phyloP scores from a whole-genome alignment of 345 rosid genomes.

The Eucalyptus marginata region DNA sequence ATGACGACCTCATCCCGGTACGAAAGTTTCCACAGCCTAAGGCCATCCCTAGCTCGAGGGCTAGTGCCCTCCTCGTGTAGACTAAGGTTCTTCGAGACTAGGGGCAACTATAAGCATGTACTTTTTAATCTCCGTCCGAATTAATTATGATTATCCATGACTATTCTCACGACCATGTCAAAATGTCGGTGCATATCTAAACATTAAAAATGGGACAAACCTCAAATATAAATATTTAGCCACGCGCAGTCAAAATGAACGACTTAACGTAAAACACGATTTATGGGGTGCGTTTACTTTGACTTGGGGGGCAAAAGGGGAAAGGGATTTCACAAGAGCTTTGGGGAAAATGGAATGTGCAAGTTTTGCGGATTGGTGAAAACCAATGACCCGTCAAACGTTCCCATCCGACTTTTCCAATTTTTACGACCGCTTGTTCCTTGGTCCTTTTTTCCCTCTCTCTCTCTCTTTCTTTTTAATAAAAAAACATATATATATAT shows the following conservation, averaged over 20 bases:
- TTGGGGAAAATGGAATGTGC: neutral
- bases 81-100: rapidly evolving
- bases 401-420: neutral
- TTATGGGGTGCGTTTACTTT: neutral
- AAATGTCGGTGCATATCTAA: too few relatives aligned
- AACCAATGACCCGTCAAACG: neutral
- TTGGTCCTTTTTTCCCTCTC: neutral
- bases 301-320: neutral
- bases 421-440: neutral
- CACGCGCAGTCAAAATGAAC: too few relatives aligned
- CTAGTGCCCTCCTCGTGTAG: rapidly evolving
- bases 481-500: neutral
- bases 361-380: neutral
- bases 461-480: neutral
- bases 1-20: rapidly evolving
- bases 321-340: neutral
- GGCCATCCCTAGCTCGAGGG: neutral
- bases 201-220: neutral
- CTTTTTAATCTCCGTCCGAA: rapidly evolving
- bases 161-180: rapidly evolving
- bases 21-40: neutral
- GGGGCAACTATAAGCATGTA: rapidly evolving
- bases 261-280: too few relatives aligned
- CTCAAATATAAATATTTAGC: too few relatives aligned
- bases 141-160: rapidly evolving